phyloP scores from a whole-genome alignment of 371 early-diverging fungal genomes.

The Mortierella sp. region DNA sequence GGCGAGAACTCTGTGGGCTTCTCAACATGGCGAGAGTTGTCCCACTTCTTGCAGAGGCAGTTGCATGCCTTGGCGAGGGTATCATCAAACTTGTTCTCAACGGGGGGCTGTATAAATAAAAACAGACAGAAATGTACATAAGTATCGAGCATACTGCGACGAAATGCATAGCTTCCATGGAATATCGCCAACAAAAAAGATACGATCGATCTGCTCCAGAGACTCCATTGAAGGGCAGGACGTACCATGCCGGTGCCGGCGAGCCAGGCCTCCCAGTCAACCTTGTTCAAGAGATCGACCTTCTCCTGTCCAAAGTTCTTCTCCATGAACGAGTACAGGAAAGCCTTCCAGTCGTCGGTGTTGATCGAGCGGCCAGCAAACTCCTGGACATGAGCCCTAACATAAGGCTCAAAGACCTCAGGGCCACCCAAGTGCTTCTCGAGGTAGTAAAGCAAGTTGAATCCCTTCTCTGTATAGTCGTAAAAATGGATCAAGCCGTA shows the following conservation, averaged over 20 bases:
- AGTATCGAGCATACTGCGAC: not conserved
- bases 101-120: constrained; percentile 76
- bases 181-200: too few relatives aligned
- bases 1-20: constrained; percentile 69
- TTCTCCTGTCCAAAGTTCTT: constrained; percentile 73
- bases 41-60: constrained; percentile 85
- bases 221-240: not conserved
- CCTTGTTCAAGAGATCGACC: constrained; percentile 72
- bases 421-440: constrained; percentile 91
- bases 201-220: too few relatives aligned
- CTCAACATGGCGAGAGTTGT: constrained; percentile 64
- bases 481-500: not conserved
- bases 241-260: constrained; percentile 82
- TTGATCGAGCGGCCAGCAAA: constrained; percentile 92
- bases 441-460: constrained; percentile 92
- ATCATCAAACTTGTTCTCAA: constrained; percentile 87
- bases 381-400: constrained; percentile 85
- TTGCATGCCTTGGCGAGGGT: constrained; percentile 88
- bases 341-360: constrained; percentile 89
- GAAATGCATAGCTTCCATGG: not conserved
- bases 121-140: not conserved
- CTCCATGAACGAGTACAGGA: constrained; percentile 81
- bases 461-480: constrained; percentile 91
- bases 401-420: constrained; percentile 85
- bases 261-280: constrained; percentile 96